These are phyloP conservation scores for Alopecurus myosuroides DNA, from an alignment of 176 grass and related monocot genomes.

Conservation along the genomic window DNA sequence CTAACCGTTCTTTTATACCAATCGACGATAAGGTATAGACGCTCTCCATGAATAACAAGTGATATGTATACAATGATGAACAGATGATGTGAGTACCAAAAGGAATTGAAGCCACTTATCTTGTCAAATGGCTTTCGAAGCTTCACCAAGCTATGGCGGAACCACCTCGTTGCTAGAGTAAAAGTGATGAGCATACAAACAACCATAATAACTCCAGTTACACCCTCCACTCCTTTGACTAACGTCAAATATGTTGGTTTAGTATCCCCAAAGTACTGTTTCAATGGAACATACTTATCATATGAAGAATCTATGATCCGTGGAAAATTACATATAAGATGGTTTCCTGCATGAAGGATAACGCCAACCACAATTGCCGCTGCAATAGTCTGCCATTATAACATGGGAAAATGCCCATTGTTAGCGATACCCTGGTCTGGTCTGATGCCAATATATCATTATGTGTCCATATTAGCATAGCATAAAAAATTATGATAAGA, in stretches of 20 bases:
- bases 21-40: constrained; percentile 58
- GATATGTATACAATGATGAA: constrained; percentile 79
- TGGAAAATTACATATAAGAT: constrained; percentile 87
- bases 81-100: constrained; percentile 98
- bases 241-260: constrained; percentile 71
- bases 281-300: constrained; percentile 47
- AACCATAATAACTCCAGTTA: constrained; percentile 89
- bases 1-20: constrained; percentile 90
- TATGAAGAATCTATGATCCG: constrained; percentile 60
- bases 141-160: constrained; percentile 77
- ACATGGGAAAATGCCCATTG: constrained; percentile 21
- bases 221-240: constrained; percentile 54
- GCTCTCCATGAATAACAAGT: constrained; percentile 79
- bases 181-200: constrained; percentile 75
- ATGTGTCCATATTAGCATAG: neutral
- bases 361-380: constrained; percentile 77
- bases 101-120: constrained; percentile 90
- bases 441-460: neutral
- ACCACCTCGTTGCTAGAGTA: constrained; percentile 88
- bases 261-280: constrained; percentile 38
- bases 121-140: constrained; percentile 88
- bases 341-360: constrained; percentile 73
- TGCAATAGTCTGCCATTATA: constrained; percentile 77
- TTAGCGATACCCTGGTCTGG: constrained; percentile 24
- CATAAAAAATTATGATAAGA: neutral